phyloP scores from a whole-genome alignment of 495 filamentous ascomycete genomes.

The Sabuloglossum arenarium region DNA sequence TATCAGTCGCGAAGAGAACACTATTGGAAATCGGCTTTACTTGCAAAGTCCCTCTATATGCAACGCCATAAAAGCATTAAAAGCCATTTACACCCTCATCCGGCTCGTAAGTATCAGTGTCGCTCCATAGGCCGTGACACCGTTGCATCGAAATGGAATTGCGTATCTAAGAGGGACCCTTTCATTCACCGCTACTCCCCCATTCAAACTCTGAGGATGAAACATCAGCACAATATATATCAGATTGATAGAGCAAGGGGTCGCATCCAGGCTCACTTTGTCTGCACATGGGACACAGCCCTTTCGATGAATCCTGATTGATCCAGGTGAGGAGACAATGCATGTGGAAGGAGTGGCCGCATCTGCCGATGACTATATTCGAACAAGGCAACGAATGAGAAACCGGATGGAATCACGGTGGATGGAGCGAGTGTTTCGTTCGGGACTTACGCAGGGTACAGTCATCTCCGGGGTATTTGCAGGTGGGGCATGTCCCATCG shows the following conservation, averaged over 20 bases:
- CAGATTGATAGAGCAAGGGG: neutral
- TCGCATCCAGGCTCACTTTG: constrained; percentile 59
- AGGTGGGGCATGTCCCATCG: constrained; percentile 91
- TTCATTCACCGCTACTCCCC: constrained; percentile 1
- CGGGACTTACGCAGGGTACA: constrained; percentile 56
- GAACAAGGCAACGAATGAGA: neutral
- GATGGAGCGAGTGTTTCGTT: neutral
- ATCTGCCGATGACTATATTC: constrained; percentile 86
- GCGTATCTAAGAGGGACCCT: too few species aligned
- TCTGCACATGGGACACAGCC: constrained; percentile 92
- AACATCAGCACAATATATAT: neutral
- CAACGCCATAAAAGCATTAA: too few species aligned
- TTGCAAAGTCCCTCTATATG: too few species aligned
- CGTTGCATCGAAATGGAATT: neutral
- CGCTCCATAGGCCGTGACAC: neutral
- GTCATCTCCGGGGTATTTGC: constrained; percentile 94
- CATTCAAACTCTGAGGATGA: constrained; percentile 6
- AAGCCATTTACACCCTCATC: too few species aligned
- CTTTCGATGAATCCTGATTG: constrained; percentile 79
- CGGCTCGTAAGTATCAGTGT: too few species aligned
- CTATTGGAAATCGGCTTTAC: too few species aligned
- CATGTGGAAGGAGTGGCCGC: constrained; percentile 95
- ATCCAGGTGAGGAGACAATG: constrained; percentile 96
- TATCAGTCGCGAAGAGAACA: neutral
- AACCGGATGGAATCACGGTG: neutral